Conservation (phyloP, 805 yeast genomes). For the Wickerhamomyces ciferrii region DNA sequence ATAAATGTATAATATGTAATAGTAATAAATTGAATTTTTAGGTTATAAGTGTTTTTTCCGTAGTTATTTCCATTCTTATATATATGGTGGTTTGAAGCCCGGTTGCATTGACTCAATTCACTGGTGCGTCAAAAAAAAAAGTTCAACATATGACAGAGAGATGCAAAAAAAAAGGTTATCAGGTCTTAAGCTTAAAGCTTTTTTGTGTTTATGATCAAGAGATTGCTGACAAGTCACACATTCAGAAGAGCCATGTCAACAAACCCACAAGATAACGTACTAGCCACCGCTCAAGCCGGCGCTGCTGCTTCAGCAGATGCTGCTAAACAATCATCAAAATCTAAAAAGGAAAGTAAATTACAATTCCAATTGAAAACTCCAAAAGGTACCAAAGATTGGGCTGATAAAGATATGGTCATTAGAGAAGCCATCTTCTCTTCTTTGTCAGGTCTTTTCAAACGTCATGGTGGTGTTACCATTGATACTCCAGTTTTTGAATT, state of each 20-base stretch:
- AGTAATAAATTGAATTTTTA: background rate
- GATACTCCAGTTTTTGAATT: slow-evolving; percentile 98
- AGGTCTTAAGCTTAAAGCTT: background rate
- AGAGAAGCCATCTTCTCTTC: slow-evolving; percentile 82
- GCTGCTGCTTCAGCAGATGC: slow-evolving; percentile 3
- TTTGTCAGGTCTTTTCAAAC: slow-evolving; percentile 71
- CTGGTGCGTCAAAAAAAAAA: background rate
- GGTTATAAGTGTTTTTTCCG: background rate
- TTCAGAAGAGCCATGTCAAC: slow-evolving; percentile 2
- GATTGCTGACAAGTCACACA: background rate
- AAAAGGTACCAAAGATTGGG: slow-evolving; percentile 98
- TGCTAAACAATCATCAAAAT: background rate
- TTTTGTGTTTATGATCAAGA: slow-evolving; percentile 1
- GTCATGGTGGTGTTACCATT: slow-evolving; percentile 97
- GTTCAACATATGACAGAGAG: background rate
- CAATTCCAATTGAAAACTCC: slow-evolving; percentile 88
- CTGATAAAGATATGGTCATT: slow-evolving; percentile 94
- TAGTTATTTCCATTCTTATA: background rate
- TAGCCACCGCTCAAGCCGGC: slow-evolving; percentile 1
- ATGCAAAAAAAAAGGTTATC: background rate
- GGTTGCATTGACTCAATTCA: background rate
- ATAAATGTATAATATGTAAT: background rate
- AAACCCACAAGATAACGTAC: slow-evolving; percentile 1
- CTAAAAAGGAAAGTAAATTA: slow-evolving; percentile 35
- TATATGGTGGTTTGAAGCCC: background rate